These are phyloP conservation scores for Rutstroemia sp. DNA, from an alignment of 2,329 filamentous ascomycete genomes.

Conservation along the genomic window DNA sequence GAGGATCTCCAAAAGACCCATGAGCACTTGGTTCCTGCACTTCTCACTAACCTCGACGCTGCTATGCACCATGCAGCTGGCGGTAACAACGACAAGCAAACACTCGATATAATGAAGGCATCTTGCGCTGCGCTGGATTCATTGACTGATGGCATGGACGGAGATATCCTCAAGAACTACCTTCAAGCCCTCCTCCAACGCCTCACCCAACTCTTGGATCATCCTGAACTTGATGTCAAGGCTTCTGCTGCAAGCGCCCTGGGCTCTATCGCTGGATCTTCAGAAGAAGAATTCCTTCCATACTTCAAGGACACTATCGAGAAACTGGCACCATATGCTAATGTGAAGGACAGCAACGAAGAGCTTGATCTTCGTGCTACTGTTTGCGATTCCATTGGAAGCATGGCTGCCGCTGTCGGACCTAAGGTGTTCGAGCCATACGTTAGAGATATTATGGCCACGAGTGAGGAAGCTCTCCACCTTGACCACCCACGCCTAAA, in stretches of 20 bases:
- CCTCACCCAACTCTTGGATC: slow-evolving; percentile 74
- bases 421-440: slow-evolving; percentile 82
- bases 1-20: slow-evolving; percentile 86
- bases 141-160: slow-evolving; percentile 77
- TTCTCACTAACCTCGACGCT: slow-evolving; percentile 85
- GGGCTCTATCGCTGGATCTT: slow-evolving; percentile 81
- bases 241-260: slow-evolving; percentile 81
- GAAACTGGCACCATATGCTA: slow-evolving; percentile 74
- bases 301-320: slow-evolving; percentile 90
- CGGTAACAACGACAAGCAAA: slow-evolving; percentile 56
- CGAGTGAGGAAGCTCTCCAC: slow-evolving; percentile 82
- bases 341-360: slow-evolving; percentile 81
- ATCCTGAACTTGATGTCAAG: slow-evolving; percentile 85
- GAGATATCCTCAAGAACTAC: slow-evolving; percentile 73
- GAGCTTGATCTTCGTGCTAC: slow-evolving; percentile 85
- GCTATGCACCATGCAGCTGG: slow-evolving; percentile 49
- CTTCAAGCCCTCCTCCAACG: slow-evolving; percentile 76
- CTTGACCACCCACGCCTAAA: slow-evolving; percentile 85
- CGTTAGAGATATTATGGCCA: slow-evolving; percentile 81
- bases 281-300: slow-evolving; percentile 77
- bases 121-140: slow-evolving; percentile 88
- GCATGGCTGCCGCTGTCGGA: slow-evolving; percentile 85
- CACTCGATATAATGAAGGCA: slow-evolving; percentile 78
- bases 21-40: slow-evolving; percentile 70
- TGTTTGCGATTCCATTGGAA: slow-evolving; percentile 87